Evolutionary conservation across 78 protist genomes (phyloP), one percentile per base, ranked within the genome.

Genomic region (Acrasis kona): DNA sequence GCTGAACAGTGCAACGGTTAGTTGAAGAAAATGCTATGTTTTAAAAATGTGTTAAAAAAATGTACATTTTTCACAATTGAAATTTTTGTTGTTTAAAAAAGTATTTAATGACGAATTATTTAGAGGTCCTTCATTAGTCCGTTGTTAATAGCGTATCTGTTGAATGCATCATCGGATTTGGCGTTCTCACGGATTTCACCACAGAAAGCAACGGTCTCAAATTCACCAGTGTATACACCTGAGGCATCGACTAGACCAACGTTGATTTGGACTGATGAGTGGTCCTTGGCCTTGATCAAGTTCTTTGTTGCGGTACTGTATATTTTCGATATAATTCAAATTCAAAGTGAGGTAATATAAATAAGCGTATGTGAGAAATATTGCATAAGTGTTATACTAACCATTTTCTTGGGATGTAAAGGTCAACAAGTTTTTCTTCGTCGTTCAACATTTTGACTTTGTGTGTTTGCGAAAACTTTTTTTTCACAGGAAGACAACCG

Each of bases 231-330:
- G 92, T 77, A 85, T 79, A 72, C 39, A 34, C 96, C 96, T 61
- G 68, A 86, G 65, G 39, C 76, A 83, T 89, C 81, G 82, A 94
- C 92, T 84, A 85, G 83, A 39, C 91, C 95, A 76, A 94, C 83
- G 88, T 88, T 90, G 82, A 94, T 79, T 88, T 94, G 98, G 36
- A 90, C 93, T 34, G 98, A 82, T 50, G 95, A 94, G 89, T 94
- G 94, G 41, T 94, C 98, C 58, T 81, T 79, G 65, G 96, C 93
- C 36, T 75, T 66, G 79, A 91, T 89, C 57, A 89, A 64, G 69
- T 90, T 83, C 86, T 87, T 77, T 72, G 97, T 85, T 79, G 90
- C 90, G 30, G 93, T 81, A 88, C 96, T 73, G 58, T 28, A 1
- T 29, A 12, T 29, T 67, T 12, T 29, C 19, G 12, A 29, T 12